Percentiles rank a stretch among this genome's conserved stretches.
Evolutionary conservation across 176 grass and related monocot genomes (phyloP).

Genomic region (Eremochloa ophiuroides): DNA sequence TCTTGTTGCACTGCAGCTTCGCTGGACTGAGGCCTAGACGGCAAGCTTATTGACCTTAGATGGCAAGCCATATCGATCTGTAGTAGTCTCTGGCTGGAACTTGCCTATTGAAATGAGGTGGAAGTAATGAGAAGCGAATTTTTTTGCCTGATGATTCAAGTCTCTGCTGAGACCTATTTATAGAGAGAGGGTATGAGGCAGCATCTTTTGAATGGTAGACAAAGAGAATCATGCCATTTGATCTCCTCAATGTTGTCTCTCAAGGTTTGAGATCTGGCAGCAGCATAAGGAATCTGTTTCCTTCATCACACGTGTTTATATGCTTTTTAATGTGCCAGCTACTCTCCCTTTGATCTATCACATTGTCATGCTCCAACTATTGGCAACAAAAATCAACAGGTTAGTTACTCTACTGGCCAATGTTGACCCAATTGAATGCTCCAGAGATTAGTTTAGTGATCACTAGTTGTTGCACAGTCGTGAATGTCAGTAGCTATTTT

Average conservation of each 20-base stretch:
- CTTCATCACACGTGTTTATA: not conserved
- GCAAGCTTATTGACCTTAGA: conserved; percentile 43
- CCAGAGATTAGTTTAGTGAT: not conserved
- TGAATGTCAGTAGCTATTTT: not conserved
- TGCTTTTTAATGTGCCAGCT: not conserved
- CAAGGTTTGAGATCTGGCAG: conserved; percentile 6
- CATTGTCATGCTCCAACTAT: conserved; percentile 31
- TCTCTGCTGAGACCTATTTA: not conserved
- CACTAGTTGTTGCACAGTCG: not conserved
- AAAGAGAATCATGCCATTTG: conserved; percentile 31
- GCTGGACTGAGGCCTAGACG: conserved; percentile 29
- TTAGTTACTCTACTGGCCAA: conserved; percentile 5
- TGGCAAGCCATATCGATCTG: conserved; percentile 40
- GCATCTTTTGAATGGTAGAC: not conserved
- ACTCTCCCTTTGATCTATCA: not conserved
- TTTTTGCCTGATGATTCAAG: conserved; percentile 13
- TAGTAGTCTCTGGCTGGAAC: conserved; percentile 5
- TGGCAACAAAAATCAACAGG: conserved; percentile 19
- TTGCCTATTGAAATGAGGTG: not conserved
- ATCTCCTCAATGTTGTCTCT: conserved; percentile 15
- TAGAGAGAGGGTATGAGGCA: conserved; percentile 10
- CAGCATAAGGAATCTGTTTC: conserved; percentile 10
- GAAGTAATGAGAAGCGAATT: not conserved
- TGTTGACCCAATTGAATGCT: not conserved
- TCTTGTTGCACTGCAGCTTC: conserved; percentile 27